A percentile compares a stretch with the other conserved stretches of the same genome.
Evolutionary conservation across 2,329 filamentous ascomycete species (phyloP).

Genomic region (Colletotrichum sp.): DNA sequence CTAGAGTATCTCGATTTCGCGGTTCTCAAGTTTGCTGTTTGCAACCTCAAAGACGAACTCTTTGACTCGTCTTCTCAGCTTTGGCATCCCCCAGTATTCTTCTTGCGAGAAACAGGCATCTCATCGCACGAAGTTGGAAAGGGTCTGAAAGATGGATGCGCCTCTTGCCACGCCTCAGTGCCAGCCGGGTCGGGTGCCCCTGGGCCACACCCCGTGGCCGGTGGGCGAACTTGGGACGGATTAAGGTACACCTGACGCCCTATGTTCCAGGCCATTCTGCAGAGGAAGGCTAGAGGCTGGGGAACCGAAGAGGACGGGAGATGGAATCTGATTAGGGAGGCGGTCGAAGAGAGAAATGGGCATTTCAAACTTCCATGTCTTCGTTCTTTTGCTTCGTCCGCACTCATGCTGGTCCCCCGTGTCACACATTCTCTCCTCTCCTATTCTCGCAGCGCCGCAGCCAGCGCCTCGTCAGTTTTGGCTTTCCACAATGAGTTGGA

Average conservation of each 20-base stretch:
- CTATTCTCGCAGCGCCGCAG: not conserved
- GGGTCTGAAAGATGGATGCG: not conserved
- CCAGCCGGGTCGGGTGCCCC: not conserved
- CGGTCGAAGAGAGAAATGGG: not conserved
- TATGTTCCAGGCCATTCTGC: not conserved
- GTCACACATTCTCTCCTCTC: not conserved
- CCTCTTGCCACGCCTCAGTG: not conserved
- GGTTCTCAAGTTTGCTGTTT: not conserved
- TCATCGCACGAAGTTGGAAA: not conserved
- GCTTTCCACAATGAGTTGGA: not conserved
- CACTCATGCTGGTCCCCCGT: not conserved
- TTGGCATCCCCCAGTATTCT: not conserved
- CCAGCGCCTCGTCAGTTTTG: not conserved
- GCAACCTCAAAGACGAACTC: not conserved
- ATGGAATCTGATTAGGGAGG: not conserved
- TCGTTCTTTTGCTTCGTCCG: not conserved
- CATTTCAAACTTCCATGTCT: not conserved
- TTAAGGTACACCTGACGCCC: conserved; percentile 3
- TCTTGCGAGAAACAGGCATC: not conserved
- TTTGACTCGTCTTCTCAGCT: not conserved
- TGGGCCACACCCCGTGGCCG: not conserved
- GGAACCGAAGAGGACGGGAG: not conserved
- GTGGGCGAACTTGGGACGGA: conserved; percentile 6
- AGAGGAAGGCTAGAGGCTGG: not conserved
- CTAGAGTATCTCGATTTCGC: not conserved